Conservation (phyloP, 805 yeast species). For the Nematodospora valgi region DNA sequence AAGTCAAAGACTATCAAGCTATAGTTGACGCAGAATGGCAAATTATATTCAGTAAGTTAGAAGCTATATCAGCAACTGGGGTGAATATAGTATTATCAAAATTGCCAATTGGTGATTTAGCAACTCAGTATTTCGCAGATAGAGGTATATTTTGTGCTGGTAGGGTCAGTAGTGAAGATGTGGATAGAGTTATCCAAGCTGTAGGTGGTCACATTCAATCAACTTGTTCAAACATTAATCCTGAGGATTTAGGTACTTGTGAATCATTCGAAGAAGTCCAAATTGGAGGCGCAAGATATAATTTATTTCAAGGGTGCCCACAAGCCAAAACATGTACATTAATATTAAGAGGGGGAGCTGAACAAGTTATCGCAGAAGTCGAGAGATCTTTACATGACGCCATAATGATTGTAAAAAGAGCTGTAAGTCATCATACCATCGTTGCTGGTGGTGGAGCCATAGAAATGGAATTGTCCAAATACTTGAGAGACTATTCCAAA, state of each 20-base stretch:
- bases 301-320: conserved; percentile 90
- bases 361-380: conserved; percentile 96
- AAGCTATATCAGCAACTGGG: conserved; percentile 78
- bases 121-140: conserved; percentile 98
- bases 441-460: conserved; percentile 99
- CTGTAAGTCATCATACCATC: conserved; percentile 77
- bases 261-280: conserved; percentile 86
- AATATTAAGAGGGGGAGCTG: conserved; percentile 95
- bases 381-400: conserved; percentile 98
- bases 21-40: conserved; percentile 99
- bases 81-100: conserved; percentile 92
- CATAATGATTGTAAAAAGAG: conserved; percentile 95
- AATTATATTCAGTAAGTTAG: conserved; percentile 81
- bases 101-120: conserved; percentile 96
- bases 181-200: conserved; percentile 89
- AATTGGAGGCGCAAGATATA: conserved; percentile 94
- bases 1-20: conserved; percentile 90
- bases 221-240: conserved; percentile 65
- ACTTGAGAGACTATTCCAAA: conserved; percentile 81
- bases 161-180: conserved; percentile 81
- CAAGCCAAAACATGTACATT: conserved; percentile 90
- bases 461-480: conserved; percentile 93
- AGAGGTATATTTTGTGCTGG: conserved; percentile 97
- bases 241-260: conserved; percentile 81
- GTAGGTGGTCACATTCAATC: conserved; percentile 89